Evolutionary conservation across 129 eudicot species (phyloP).

Genomic region (Flaveria brownii): DNA sequence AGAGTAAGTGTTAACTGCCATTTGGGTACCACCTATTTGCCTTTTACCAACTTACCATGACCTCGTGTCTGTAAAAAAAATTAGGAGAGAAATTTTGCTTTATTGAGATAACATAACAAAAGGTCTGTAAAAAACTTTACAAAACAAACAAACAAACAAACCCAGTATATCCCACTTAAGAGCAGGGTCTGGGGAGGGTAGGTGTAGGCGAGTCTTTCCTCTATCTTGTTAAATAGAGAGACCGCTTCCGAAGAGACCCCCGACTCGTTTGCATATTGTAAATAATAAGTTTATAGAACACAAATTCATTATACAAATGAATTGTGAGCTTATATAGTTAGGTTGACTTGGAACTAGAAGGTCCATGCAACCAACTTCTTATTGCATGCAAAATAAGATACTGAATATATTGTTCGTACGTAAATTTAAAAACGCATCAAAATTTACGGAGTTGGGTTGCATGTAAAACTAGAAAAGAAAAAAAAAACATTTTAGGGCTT

Average conservation of each 20-base stretch:
- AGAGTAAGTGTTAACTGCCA: not conserved
- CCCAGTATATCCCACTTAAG: no score
- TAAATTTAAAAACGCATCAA: not conserved
- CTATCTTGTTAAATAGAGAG: no score
- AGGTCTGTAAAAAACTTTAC: no score
- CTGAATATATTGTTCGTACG: not conserved
- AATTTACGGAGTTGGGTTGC: not conserved
- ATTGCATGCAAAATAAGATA: not conserved
- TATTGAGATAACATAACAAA: no score
- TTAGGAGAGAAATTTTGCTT: not conserved
- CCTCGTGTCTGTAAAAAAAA: not conserved
- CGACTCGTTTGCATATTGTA: no score
- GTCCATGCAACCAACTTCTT: slow-evolving; percentile 7
- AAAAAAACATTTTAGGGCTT: not conserved
- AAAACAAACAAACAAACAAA: no score
- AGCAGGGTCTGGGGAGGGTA: no score
- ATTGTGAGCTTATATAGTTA: not conserved
- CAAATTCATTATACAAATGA: not conserved
- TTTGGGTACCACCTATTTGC: not conserved
- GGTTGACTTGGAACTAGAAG: not conserved
- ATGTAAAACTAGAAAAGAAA: not conserved
- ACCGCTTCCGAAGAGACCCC: no score
- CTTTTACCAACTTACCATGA: not conserved
- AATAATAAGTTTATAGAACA: not conserved
- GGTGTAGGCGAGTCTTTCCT: no score